phyloP scores from a whole-genome alignment of 2,329 filamentous ascomycete species.

The Purpureocillium takamizusanense region DNA sequence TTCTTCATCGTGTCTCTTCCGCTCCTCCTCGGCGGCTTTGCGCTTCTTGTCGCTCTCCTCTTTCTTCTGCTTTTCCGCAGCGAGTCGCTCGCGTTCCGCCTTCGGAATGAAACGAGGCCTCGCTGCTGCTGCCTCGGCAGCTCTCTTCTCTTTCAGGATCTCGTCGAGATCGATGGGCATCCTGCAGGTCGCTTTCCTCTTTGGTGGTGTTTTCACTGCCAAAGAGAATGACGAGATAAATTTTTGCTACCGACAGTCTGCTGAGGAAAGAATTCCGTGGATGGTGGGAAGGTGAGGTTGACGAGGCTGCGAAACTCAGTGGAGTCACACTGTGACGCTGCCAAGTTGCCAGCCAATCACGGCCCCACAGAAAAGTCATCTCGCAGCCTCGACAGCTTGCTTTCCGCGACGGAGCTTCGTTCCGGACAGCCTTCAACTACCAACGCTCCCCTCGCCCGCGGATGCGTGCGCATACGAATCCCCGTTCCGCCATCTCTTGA shows the following conservation, averaged over 20 bases:
- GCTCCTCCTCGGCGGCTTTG: conserved; percentile 48
- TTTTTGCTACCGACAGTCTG: too few species aligned
- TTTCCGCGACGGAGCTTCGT: too few species aligned
- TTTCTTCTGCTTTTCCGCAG: conserved; percentile 68
- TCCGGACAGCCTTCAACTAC: not conserved
- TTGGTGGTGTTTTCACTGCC: not conserved
- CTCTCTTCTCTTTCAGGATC: conserved; percentile 75
- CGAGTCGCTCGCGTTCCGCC: conserved; percentile 70
- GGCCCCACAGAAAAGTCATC: conserved; percentile 3
- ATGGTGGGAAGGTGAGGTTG: not conserved
- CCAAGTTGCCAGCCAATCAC: not conserved
- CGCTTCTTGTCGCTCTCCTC: conserved; percentile 50
- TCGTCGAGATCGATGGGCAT: conserved; percentile 71
- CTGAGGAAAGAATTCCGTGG: not conserved
- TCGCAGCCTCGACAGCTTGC: conserved; percentile 8
- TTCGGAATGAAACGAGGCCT: conserved; percentile 86
- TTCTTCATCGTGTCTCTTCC: conserved; percentile 61
- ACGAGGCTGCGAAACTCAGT: conserved; percentile 7
- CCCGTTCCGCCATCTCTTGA: conserved; percentile 7
- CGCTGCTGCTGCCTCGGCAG: conserved; percentile 71
- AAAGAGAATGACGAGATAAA: not conserved
- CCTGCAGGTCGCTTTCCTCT: not conserved
- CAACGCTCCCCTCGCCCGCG: conserved; percentile 1
- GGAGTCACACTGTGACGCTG: too few species aligned
- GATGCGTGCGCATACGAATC: conserved; percentile 5